Evolutionary conservation across 208 protist genomes (phyloP).

Genomic region (Trypanosoma vivax): DNA sequence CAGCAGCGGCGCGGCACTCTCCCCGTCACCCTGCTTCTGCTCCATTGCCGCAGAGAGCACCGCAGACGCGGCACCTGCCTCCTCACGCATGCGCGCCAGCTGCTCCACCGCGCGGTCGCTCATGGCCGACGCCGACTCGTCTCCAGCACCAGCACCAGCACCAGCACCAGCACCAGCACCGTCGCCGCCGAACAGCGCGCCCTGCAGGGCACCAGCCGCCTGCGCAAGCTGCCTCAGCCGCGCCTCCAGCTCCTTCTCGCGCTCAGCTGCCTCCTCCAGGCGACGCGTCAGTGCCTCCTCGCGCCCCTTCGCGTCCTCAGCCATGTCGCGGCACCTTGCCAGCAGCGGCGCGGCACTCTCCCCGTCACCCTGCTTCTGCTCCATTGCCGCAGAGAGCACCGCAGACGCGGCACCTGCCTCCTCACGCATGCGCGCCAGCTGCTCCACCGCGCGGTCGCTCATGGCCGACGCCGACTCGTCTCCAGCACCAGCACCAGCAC

Average conservation of each 20-base stretch:
- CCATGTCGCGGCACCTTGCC: slow-evolving; percentile 8
- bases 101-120: neutral
- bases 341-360: slow-evolving; percentile 8
- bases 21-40: neutral
- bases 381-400: slow-evolving; percentile 4
- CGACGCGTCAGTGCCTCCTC: slow-evolving; percentile 1
- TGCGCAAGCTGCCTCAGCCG: slow-evolving; percentile 4
- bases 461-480: slow-evolving; percentile 1
- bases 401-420: neutral
- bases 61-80: neutral
- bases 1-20: slow-evolving; percentile 7
- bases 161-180: neutral
- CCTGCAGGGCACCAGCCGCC: slow-evolving; percentile 8
- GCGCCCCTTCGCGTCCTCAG: neutral
- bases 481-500: neutral
- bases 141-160: neutral
- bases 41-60: slow-evolving; percentile 4
- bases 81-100: neutral
- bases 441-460: slow-evolving; percentile 9
- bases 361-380: neutral
- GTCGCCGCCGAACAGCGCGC: slow-evolving; percentile 1
- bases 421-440: neutral
- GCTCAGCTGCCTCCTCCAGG: slow-evolving; percentile 4
- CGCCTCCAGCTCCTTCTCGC: slow-evolving; percentile 7
- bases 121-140: slow-evolving; percentile 1